Conservation (phyloP, 768 basidiomycete genomes). For the Collybia sordida region DNA sequence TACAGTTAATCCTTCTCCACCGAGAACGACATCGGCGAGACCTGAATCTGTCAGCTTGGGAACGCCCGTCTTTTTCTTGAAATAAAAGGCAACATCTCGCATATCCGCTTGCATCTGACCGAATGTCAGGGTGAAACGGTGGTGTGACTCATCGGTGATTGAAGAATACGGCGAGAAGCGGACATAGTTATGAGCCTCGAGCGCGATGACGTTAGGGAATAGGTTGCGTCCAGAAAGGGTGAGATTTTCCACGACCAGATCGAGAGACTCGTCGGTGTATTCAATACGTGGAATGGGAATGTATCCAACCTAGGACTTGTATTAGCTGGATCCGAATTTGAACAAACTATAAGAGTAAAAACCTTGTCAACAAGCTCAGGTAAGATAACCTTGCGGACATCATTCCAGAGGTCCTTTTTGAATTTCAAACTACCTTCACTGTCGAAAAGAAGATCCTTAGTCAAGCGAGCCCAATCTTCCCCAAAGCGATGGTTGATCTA, state of each 20-base stretch:
- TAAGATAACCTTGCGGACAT: conserved; percentile 80
- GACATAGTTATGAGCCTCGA: conserved; percentile 80
- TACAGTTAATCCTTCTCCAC: conserved; percentile 78
- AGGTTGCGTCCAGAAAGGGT: conserved; percentile 86
- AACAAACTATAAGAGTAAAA: conserved; percentile 10
- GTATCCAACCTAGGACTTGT: conserved; percentile 58
- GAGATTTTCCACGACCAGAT: conserved; percentile 92
- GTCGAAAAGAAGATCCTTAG: conserved; percentile 81
- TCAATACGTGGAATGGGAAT: conserved; percentile 92
- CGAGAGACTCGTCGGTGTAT: conserved; percentile 84
- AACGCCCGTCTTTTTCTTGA: conserved; percentile 81
- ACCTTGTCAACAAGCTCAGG: conserved; percentile 79
- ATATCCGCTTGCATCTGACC: conserved; percentile 92
- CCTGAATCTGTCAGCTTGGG: conserved; percentile 81
- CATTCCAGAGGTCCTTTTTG: conserved; percentile 88
- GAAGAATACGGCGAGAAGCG: conserved; percentile 79
- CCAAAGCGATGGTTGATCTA: conserved; percentile 73
- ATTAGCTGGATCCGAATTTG: too few relatives aligned
- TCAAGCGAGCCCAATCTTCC: conserved; percentile 79
- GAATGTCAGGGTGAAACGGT: conserved; percentile 74
- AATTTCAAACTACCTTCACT: conserved; percentile 81
- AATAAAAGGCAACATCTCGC: conserved; percentile 91
- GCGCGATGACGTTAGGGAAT: conserved; percentile 74
- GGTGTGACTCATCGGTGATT: conserved; percentile 58
- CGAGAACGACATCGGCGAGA: conserved; percentile 81